Conservation (phyloP, 768 basidiomycete genomes). For the Boletus sp. region DNA sequence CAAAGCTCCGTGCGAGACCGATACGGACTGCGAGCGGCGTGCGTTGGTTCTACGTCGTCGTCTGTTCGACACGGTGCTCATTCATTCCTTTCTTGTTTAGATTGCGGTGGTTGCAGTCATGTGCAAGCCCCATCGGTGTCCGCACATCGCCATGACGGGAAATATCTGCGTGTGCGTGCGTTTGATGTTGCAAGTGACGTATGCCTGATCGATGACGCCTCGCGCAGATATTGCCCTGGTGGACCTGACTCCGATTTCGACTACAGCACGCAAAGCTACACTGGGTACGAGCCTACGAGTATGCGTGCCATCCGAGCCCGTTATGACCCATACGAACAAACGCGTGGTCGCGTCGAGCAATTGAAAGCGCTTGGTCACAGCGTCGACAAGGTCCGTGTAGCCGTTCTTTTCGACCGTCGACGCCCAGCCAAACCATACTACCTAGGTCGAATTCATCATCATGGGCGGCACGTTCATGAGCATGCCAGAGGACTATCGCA, state of each 20-base stretch:
- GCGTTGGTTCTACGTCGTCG: constrained; percentile 22
- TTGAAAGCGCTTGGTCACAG: constrained; percentile 93
- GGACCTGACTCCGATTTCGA: constrained; percentile 99
- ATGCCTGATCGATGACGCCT: constrained; percentile 5
- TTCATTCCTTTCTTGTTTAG: constrained; percentile 37
- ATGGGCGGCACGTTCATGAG: constrained; percentile 99
- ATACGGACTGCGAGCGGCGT: constrained; percentile 97
- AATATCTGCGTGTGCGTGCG: constrained; percentile 92
- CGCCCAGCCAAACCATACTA: background rate
- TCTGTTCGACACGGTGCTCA: background rate
- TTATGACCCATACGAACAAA: constrained; percentile 97
- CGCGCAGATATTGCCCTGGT: constrained; percentile 87
- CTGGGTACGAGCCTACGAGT: constrained; percentile 94
- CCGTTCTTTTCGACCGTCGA: constrained; percentile 1
- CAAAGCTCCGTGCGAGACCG: constrained; percentile 88
- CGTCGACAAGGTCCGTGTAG: constrained; percentile 82
- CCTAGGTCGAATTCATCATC: constrained; percentile 83
- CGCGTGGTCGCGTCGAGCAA: constrained; percentile 92
- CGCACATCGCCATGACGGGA: constrained; percentile 99
- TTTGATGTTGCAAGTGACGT: background rate
- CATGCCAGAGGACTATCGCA: constrained; percentile 95
- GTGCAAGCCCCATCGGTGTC: constrained; percentile 99
- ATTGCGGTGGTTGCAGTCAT: constrained; percentile 99
- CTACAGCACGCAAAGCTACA: constrained; percentile 97
- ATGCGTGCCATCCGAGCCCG: constrained; percentile 98